Base-by-base conservation (phyloP, 2,329 filamentous ascomycete species). In the Fusarium nygamai region DNA sequence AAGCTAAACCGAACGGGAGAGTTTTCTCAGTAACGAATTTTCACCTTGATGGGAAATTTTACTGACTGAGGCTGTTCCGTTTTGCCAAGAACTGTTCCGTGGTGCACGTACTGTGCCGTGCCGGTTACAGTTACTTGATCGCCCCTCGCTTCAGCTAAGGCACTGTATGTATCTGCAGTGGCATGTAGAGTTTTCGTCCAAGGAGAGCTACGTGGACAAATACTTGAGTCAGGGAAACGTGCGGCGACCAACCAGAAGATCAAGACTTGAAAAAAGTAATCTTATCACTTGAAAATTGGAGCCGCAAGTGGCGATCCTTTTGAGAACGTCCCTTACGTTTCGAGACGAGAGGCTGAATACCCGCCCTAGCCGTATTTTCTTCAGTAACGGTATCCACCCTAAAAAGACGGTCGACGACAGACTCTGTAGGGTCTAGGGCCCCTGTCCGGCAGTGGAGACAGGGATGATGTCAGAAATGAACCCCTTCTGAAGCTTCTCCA, bases 391-490 rank as follows among this genome's bases (percentile, higher is more conserved):
- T 48, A 66, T 72, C 70, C 70, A 73, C 71, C 41, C 36, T 22
- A 66, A 65, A 68, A 69, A 69, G 66, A 68, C 66, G 66, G 66
- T 69, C 53, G 64, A 59, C 38, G 31, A 38, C 46, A 31, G 38
- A 39, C 24, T 61, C 50, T 62, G 57, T 44, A 57, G 64, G 68
- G 69, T 64, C 63, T 47, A 60, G 44, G 68, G 68, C 60, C 63
- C 51, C 43, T 33, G 29, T 11, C 33, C 67, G 60, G 66, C 31
- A 71, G 67, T 73, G 71, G 71, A 60, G 44, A 71, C 72, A 67
- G 48, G 51, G 47, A 75, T 75, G 73, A 75, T 75, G 73, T 75
- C 73, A 75, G 66, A 62, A 61, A 67, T 20, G 51, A 34, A 65
- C 61, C 66, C 67, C 64, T 60, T 54, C 20, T 64, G 12, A 29